Evolutionary conservation across 768 basidiomycete species (phyloP), one percentile per base, ranked within the genome.

Genomic region (Collybia sordida): DNA sequence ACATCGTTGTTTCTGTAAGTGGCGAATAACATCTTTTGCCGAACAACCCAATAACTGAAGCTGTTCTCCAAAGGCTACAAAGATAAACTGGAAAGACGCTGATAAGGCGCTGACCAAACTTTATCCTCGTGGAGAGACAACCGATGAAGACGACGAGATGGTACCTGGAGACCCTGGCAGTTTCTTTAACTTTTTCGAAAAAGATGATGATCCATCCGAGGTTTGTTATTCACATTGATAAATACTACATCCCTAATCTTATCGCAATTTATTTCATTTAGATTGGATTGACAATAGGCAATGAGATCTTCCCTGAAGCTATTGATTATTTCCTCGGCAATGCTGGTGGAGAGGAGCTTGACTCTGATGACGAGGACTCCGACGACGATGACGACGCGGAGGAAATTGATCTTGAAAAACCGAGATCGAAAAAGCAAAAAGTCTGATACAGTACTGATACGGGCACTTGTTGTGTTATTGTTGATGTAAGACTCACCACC

Each of bases 181-280:
- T 62, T 91, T 93, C 74, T 93, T 93, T 79, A 91, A 92, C 72
- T 86, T 88, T 63, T 92, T 93, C 53, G 90, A 88, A 67, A 62
- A 76, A 53, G 73, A 75, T 9, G 62, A 71, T 34, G 90, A 92
- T 61, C 77, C 80, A 12, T 79, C 74, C 53, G 87, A 90, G 55
- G 90, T 90, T 36, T 72, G 81, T 68, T 50, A 18, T 43, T 45
- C 19, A 9, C 28, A 42, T 43, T 1, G 11, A 42, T 35, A 34
- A 17, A 41, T 39, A 28, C 8, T 51, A 19, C 17, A 41, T 41
- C 17, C 15, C 39, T 8, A 44, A 44, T 18, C n/a, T 38, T 25
- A 27, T 38, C 27, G 24, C 14, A 7, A 6, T 22, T n/a, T 18
- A 15, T 27, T 42, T 47, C 43, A 37, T 52, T 49, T 65, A 93